Evolutionary conservation across 2,329 filamentous ascomycete species (phyloP), one percentile per base, ranked within the genome.

Genomic region (Botryosphaeria dothidea): DNA sequence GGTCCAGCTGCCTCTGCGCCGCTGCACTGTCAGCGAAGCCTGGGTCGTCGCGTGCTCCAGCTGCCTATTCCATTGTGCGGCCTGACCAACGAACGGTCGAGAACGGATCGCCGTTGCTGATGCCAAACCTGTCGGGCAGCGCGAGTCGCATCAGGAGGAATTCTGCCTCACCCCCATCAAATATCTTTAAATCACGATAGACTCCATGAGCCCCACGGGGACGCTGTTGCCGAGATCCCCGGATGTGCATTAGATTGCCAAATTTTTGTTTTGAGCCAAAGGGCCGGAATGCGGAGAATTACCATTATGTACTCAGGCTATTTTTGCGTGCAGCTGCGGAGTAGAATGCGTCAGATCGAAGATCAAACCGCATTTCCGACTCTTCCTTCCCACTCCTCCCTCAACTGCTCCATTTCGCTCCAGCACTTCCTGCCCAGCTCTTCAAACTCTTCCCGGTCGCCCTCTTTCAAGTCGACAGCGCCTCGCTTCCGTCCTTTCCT

Each of bases 361-460:
- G 41, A 36, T 62, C 46, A 48, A 36, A 34, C 23, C 25, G 29
- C 51, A 25, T 34, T 60, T 46, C 31, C 56, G 19, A 61, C 57
- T 25, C 79, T 76, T n/a, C 69, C 78, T 74, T 86, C 88, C 92
- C 89, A 93, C 71, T 85, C 81, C 27, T 73, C 75, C 70, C 92
- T 83, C 80, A 96, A 75, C 69, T 80, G 81, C 81, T 95, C 92
- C 84, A 95, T 89, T 77, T 87, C 82, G 66, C 74, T 81, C 91
- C 91, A 94, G 68, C 84, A 87, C 69, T 81, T 74, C 7, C 79
- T 82, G 0, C 89, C 90, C 29, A 85, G 72, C 67, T 83, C 81
- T 75, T 90, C 85, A 71, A 93, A 92, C 67, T 85, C 80, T 36
- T 81, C 80, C 63, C 84, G 82, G 51, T 82, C 82, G 73, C 91